phyloP scores from a whole-genome alignment of 169 alveolate genomes.

The Eimeria brunetti region DNA sequence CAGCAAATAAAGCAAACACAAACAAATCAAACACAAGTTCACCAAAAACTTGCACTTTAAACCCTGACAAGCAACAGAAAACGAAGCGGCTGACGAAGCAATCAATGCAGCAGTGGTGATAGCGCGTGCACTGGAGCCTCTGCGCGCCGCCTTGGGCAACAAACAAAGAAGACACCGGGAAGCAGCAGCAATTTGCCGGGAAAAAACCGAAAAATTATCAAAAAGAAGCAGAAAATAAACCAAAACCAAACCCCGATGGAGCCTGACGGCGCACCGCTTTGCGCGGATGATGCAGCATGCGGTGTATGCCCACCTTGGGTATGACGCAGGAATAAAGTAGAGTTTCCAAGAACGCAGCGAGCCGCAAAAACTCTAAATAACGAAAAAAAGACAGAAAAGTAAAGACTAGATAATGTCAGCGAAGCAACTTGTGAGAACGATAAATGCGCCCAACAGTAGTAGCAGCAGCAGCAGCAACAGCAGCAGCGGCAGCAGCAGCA shows the following conservation, averaged over 20 bases:
- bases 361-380: conserved; percentile 15
- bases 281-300: conserved; percentile 22
- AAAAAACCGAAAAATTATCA: neutral
- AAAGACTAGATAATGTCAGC: neutral
- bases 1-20: neutral
- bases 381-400: conserved; percentile 6
- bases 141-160: neutral
- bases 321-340: conserved; percentile 9
- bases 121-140: neutral
- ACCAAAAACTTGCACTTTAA: too few species aligned
- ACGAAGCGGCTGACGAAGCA: neutral
- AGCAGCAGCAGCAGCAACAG: neutral
- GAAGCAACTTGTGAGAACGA: conserved; percentile 20
- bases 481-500: neutral
- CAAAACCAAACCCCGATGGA: neutral
- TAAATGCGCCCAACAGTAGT: neutral
- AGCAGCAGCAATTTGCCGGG: neutral
- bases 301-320: conserved; percentile 29
- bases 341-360: neutral
- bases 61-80: neutral
- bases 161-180: conserved; percentile 4
- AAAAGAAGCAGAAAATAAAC: neutral
- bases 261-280: conserved; percentile 14
- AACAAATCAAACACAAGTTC: neutral
- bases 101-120: neutral